Evolutionary conservation across 2,329 filamentous ascomycete genomes (phyloP).

Genomic region (Aspergillus aculeatus): DNA sequence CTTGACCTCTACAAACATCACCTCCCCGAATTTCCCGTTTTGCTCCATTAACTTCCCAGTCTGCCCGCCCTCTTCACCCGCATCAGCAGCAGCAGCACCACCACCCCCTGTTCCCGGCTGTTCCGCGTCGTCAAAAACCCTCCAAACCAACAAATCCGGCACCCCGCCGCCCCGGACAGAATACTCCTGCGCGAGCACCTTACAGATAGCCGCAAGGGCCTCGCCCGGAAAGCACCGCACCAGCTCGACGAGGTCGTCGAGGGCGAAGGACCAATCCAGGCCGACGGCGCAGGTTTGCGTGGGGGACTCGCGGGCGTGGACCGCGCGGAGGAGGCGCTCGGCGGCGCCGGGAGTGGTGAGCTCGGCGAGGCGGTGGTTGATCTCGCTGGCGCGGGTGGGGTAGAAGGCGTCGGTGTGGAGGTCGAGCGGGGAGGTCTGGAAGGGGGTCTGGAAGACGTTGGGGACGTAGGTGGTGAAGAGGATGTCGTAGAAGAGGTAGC

Average conservation of each 20-base stretch:
- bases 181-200: conserved; percentile 95
- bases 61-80: background rate
- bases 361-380: conserved; percentile 80
- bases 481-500: conserved; percentile 89
- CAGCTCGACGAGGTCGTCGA: conserved; percentile 77
- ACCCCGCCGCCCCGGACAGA: conserved; percentile 80
- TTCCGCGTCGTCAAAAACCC: conserved; percentile 42
- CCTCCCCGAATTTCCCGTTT: conserved; percentile 44
- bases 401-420: conserved; percentile 93
- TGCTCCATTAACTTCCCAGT: background rate
- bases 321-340: conserved; percentile 61
- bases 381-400: conserved; percentile 77
- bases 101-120: background rate
- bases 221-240: conserved; percentile 74
- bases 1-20: conserved; percentile 79
- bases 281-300: conserved; percentile 83
- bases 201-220: conserved; percentile 80
- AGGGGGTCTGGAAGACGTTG: conserved; percentile 95
- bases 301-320: conserved; percentile 68
- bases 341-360: conserved; percentile 77
- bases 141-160: conserved; percentile 91
- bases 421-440: conserved; percentile 90
- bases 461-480: conserved; percentile 82
- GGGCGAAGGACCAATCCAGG: conserved; percentile 82
- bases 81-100: background rate